Conservation (phyloP, 2,329 filamentous ascomycete species). For the Leptographium radiaticola region DNA sequence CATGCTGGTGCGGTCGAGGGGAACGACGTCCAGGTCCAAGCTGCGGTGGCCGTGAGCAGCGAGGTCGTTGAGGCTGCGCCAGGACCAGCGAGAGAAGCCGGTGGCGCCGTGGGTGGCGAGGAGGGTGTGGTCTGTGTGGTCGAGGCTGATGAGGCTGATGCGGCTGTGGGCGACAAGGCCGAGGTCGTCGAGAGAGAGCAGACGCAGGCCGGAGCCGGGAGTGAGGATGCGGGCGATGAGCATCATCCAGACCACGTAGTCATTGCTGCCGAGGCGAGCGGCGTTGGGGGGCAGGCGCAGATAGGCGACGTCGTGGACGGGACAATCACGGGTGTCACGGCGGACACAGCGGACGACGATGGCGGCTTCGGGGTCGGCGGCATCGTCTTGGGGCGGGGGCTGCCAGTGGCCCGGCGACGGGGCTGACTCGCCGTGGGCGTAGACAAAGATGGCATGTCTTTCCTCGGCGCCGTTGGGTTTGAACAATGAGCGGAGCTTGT, state of each 20-base stretch:
- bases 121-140: not conserved
- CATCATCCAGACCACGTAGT: constrained; percentile 2
- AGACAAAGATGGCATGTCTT: constrained; percentile 3
- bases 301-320: constrained; percentile 4
- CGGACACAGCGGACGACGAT: constrained; percentile 1
- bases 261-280: not conserved
- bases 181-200: not conserved
- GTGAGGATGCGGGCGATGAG: constrained; percentile 7
- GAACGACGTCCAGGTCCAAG: not conserved
- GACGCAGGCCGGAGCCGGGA: constrained; percentile 6
- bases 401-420: not conserved
- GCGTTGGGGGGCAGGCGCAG: constrained; percentile 2
- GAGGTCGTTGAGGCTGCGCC: not conserved
- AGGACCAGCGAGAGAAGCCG: constrained; percentile 1
- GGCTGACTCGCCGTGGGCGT: not conserved
- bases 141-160: not conserved
- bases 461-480: not conserved
- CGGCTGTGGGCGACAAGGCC: not conserved
- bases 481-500: not conserved
- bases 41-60: not conserved
- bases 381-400: not conserved
- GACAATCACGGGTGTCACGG: too few relatives aligned
- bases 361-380: not conserved
- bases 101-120: constrained; percentile 1
- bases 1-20: not conserved